Base-by-base conservation (phyloP, 306 rosid species). In the Fagus crenata region DNA sequence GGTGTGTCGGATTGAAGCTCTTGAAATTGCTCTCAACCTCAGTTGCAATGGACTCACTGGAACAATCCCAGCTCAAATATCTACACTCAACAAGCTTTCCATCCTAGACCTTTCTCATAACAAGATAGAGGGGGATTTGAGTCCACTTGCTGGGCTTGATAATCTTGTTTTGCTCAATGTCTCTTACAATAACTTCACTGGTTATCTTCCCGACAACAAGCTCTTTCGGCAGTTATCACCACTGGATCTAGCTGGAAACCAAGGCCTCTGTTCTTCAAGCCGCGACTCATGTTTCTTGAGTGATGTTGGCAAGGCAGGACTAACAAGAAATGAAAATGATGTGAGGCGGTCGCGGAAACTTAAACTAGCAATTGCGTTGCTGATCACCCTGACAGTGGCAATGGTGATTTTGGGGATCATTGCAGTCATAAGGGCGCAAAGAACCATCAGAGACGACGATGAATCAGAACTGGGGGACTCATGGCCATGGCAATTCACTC, bases 401-500 rank as follows among this genome's bases (percentile, higher is more conserved):
- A 89, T 94, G 95, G 80, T 82, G 17, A 75, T 85, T 75, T 86
- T 89, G 95, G 98, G 98, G 74, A 82, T 89, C 33, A 72, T 86
- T 54, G 97, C 96, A n/a, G 91, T 90, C 83, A 73, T 89, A 75
- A 87, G 91, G 85, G 97, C 96, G 7, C 81, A 85, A 71, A 88
- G 78, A 65, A 75, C 81, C 32, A 77, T 88, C 18, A 69, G 80
- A 76, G 90, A 92, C 32, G 92, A 86, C 22, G 81, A 89, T 49
- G 96, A 92, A 63, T 92, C 96, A 1, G 97, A 94, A 54, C 51
- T 90, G 78, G 97, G 96, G 35, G 91, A 88, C 78, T 85, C 93
- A 6, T 89, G 93, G 97, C 83, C 96, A 13, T 95, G 99, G 99
- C 92, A 95, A 56, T 89, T 90, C 78, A 92, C 91, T 76, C 99